These are phyloP conservation scores for Lactarius tabidus DNA, from an alignment of 768 basidiomycete species.

Conservation along the genomic window DNA sequence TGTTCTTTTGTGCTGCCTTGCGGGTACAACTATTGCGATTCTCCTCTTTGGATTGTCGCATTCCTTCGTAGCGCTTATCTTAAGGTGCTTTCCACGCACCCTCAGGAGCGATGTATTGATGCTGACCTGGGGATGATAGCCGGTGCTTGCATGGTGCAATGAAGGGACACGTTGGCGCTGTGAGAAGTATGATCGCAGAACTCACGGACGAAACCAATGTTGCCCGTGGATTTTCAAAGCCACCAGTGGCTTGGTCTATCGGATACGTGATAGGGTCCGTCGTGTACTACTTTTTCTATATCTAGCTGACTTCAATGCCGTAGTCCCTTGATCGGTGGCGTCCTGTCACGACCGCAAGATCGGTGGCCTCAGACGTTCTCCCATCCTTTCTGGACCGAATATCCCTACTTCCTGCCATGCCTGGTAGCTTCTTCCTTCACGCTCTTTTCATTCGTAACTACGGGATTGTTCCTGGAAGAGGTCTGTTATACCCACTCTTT, in stretches of 20 bases:
- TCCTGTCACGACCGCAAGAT: constrained; percentile 27
- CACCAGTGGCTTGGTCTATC: not conserved
- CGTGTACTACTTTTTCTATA: not conserved
- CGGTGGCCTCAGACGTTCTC: constrained; percentile 21
- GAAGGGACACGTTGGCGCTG: not conserved
- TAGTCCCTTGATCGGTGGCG: constrained; percentile 24
- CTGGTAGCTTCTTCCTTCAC: not conserved
- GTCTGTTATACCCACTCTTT: not conserved
- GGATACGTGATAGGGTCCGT: constrained; percentile 13
- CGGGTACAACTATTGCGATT: not conserved
- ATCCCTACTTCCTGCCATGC: constrained; percentile 29
- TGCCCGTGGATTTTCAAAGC: not conserved
- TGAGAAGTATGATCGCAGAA: not conserved
- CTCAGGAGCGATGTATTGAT: not conserved
- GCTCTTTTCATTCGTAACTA: not conserved
- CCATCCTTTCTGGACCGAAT: constrained; percentile 23
- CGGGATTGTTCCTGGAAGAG: not conserved
- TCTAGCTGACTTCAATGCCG: not conserved
- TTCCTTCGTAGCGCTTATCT: not conserved
- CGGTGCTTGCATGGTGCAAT: not conserved
- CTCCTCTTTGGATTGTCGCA: not conserved
- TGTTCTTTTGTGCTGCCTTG: not conserved
- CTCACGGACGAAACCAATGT: not conserved
- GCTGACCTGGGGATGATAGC: not conserved
- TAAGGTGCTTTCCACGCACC: not conserved